Base-by-base conservation (phyloP, 2,329 filamentous ascomycete genomes). In the Fonsecaea monophora region DNA sequence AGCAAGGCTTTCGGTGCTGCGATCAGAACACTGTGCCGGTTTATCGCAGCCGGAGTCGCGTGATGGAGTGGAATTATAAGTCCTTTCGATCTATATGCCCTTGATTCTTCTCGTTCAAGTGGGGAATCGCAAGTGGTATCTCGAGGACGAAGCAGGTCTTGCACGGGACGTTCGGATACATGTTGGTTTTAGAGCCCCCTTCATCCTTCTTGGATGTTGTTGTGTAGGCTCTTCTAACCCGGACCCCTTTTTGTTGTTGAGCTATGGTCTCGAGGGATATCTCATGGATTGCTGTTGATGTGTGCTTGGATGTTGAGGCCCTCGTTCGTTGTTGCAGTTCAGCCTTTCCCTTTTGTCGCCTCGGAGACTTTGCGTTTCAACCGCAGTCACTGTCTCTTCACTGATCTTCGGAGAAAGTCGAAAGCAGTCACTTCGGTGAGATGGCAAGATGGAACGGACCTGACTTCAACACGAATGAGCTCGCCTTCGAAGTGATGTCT, bases 41-140 rank as follows among this genome's bases (percentile, higher is more conserved):
- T 64, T 73, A 73, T 71, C 71, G 71, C 71, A 68, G 53, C 66
- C 63, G 65, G 70, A 72, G 72, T 71, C 58, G 72, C 72, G 72
- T 73, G 72, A 72, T 71, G 71, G 71, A 73, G 70, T 72, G 72
- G 72, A 73, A 71, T 67, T 45, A 73, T 73, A 73, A 73, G 66
- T 73, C 68, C 55, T 68, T 55, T 68, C 70, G 70, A 72, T 72
- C 67, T 70, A 69, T 65, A 66, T 69, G 62, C 53, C 62, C 30
- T 54, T 35, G 34, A 42, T 42, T 48, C 25, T 38, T 55, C 57
- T 50, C 42, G 34, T 32, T 45, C 10, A 8, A 21, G 48, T 32
- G 37, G 18, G 8, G 18, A 38, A 35, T 42, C 25, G 48, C 60
- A 13, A 64, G 56, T 68, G 70, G 67, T 65, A 66, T 71, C 71